Percentiles rank a stretch among this genome's conserved stretches.
phyloP scores from a whole-genome alignment of 495 filamentous ascomycete genomes.

The Penicillium waksmanii region DNA sequence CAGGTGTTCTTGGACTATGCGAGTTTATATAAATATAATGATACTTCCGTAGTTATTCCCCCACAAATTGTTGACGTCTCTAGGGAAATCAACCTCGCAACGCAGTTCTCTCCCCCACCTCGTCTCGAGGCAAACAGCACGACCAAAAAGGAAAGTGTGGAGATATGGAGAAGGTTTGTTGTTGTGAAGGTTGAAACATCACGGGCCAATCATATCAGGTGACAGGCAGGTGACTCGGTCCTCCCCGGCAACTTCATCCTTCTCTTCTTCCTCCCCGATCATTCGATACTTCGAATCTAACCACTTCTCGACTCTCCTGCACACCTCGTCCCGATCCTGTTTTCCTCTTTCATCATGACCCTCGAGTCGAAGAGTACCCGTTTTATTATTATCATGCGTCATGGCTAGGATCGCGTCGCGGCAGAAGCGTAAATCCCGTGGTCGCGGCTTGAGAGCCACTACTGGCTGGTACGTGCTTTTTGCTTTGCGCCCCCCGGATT shows the following conservation, averaged over 20 bases:
- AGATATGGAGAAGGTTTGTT: background rate
- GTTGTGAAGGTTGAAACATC: background rate
- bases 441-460: conserved; percentile 36
- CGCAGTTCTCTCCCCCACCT: background rate
- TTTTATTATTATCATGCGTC: conserved; percentile 1
- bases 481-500: background rate
- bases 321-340: conserved; percentile 3
- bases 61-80: conserved; percentile 1
- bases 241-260: conserved; percentile 1
- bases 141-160: background rate
- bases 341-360: background rate
- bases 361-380: background rate
- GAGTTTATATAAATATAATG: conserved; percentile 5
- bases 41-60: background rate
- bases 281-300: background rate
- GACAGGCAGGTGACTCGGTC: background rate
- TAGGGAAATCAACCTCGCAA: background rate
- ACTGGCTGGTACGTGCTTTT: conserved; percentile 33
- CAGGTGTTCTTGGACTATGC: background rate
- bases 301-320: background rate
- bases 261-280: background rate
- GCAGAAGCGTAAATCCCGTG: conserved; percentile 36
- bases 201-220: background rate
- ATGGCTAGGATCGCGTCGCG: conserved; percentile 24
- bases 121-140: background rate